These are phyloP conservation scores for Lipomyces mesembrius DNA, from an alignment of 805 yeast species.

Conservation along the genomic window DNA sequence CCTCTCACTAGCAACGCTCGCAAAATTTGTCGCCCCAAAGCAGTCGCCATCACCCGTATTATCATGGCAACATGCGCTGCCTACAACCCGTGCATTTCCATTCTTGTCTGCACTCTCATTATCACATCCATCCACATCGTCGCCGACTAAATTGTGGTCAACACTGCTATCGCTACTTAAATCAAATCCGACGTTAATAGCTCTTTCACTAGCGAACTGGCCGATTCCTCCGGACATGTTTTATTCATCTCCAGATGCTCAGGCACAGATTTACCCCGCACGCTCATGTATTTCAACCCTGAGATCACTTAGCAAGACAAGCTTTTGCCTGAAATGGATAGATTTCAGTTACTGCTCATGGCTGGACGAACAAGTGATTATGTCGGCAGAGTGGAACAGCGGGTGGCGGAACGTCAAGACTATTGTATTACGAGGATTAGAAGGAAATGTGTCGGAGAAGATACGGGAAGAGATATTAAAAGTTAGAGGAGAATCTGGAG, in stretches of 20 bases:
- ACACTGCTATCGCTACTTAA: constrained; percentile 23
- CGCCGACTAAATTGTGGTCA: constrained; percentile 37
- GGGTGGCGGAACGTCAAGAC: constrained; percentile 30
- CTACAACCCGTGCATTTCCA: constrained; percentile 64
- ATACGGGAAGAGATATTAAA: constrained; percentile 8
- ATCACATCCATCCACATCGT: constrained; percentile 28
- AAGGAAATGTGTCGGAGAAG: neutral
- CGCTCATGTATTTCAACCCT: constrained; percentile 23
- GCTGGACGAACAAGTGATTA: constrained; percentile 27
- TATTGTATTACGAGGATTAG: constrained; percentile 24
- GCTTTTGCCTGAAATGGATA: constrained; percentile 30
- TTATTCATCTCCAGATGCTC: constrained; percentile 24
- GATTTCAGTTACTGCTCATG: constrained; percentile 34
- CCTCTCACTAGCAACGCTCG: constrained; percentile 17
- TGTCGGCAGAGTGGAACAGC: constrained; percentile 31
- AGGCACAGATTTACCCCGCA: constrained; percentile 28
- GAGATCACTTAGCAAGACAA: constrained; percentile 16
- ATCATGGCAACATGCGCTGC: constrained; percentile 78
- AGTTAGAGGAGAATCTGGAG: constrained; percentile 3
- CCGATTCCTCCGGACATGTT: constrained; percentile 38
- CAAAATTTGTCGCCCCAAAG: constrained; percentile 65
- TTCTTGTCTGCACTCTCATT: constrained; percentile 34
- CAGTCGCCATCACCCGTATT: constrained; percentile 75
- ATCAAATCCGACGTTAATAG: constrained; percentile 25
- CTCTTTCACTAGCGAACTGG: constrained; percentile 36